Conservation (phyloP, 2,329 filamentous ascomycete genomes). For the Colletotrichum eleusines region DNA sequence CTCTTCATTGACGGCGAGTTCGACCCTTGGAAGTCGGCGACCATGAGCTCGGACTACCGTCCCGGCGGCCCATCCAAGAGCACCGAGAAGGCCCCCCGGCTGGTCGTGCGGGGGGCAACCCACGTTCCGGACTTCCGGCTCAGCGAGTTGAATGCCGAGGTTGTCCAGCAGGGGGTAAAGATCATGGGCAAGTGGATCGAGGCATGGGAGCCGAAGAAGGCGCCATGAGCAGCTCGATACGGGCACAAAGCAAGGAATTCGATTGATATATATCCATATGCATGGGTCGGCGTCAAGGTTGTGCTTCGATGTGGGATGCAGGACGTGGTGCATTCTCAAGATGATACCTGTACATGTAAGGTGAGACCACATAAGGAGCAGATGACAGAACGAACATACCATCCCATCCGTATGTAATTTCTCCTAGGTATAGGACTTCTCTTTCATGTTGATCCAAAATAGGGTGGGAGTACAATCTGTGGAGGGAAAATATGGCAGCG, state of each 20-base stretch:
- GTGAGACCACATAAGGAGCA: not conserved
- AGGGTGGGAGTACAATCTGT: no score
- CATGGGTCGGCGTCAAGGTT: constrained; percentile 22
- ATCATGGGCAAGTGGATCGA: constrained; percentile 38
- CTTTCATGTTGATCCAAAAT: not conserved
- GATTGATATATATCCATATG: not conserved
- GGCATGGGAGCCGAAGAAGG: constrained; percentile 36
- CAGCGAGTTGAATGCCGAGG: not conserved
- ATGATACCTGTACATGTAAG: constrained; percentile 16
- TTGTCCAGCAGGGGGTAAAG: constrained; percentile 23
- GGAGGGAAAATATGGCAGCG: not conserved
- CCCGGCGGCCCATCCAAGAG: constrained; percentile 28
- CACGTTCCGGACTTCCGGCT: constrained; percentile 30
- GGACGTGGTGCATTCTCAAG: not conserved
- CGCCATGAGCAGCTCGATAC: not conserved
- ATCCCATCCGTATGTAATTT: not conserved
- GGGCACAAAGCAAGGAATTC: not conserved
- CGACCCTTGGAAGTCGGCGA: constrained; percentile 36
- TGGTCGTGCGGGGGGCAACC: constrained; percentile 28
- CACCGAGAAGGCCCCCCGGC: constrained; percentile 22
- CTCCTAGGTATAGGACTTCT: not conserved
- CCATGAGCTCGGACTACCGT: constrained; percentile 32
- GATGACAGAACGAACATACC: not conserved
- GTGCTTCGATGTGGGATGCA: not conserved
- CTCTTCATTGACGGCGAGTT: constrained; percentile 38